phyloP scores from a whole-genome alignment of 495 filamentous ascomycete species.

The Diplogelasinospora grovesii region DNA sequence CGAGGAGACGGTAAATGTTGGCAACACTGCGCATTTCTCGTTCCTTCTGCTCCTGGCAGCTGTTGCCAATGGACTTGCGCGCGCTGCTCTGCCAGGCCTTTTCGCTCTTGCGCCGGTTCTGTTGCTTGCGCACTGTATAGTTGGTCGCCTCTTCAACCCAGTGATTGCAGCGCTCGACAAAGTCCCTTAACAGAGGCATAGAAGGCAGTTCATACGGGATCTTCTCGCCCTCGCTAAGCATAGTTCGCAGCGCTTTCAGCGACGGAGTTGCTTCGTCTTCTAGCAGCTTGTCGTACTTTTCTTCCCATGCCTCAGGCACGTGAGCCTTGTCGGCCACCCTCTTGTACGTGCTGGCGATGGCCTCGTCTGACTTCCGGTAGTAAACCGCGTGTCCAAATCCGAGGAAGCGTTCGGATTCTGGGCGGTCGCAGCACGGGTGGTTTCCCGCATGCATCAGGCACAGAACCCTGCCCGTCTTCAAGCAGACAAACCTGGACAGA shows the following conservation, averaged over 20 bases:
- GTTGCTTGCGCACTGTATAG: slow-evolving; percentile 96
- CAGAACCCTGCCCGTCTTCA: slow-evolving; percentile 65
- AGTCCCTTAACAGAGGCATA: slow-evolving; percentile 72
- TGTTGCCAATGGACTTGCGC: slow-evolving; percentile 60
- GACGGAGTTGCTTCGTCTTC: slow-evolving; percentile 77
- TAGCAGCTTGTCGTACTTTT: slow-evolving; percentile 79
- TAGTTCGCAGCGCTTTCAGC: slow-evolving; percentile 74
- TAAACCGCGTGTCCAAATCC: slow-evolving; percentile 60
- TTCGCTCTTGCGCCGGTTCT: slow-evolving; percentile 95
- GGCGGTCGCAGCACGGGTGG: slow-evolving; percentile 68
- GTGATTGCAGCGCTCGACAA: slow-evolving; percentile 92
- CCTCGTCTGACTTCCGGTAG: slow-evolving; percentile 70
- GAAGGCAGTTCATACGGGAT: slow-evolving; percentile 90
- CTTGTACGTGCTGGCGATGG: slow-evolving; percentile 55
- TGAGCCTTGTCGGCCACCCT: slow-evolving; percentile 82
- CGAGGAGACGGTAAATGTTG: slow-evolving; percentile 78
- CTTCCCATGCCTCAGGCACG: slow-evolving; percentile 81
- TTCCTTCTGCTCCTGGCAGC: slow-evolving; percentile 71
- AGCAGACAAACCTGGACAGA: slow-evolving; percentile 82
- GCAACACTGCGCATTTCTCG: slow-evolving; percentile 84
- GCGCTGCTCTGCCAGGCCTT: slow-evolving; percentile 72
- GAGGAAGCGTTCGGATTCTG: slow-evolving; percentile 52
- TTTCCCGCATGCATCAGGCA: slow-evolving; percentile 73
- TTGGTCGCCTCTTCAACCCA: slow-evolving; percentile 97
- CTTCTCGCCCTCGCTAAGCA: slow-evolving; percentile 92